phyloP scores from a whole-genome alignment of 208 protist species.

The Strigomonas culicis region DNA sequence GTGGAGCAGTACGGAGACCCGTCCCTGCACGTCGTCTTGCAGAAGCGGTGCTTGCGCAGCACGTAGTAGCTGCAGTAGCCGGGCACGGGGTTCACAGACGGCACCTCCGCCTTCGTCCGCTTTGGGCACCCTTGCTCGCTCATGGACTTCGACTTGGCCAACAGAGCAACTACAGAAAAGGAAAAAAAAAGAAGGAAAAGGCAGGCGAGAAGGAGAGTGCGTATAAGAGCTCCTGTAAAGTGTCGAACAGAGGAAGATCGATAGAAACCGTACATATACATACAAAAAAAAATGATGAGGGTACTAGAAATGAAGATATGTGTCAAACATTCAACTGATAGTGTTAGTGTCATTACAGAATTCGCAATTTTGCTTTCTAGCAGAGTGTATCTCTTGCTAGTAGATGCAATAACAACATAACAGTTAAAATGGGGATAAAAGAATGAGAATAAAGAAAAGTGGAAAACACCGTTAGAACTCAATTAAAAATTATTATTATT shows the following conservation, averaged over 20 bases:
- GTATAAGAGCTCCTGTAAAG: background rate
- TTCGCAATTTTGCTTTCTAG: no score
- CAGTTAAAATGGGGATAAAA: slow-evolving; percentile 3
- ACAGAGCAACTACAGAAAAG: background rate
- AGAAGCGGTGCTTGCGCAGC: slow-evolving; percentile 64
- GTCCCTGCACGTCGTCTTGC: slow-evolving; percentile 33
- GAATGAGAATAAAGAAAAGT: slow-evolving; percentile 5
- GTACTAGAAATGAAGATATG: no score
- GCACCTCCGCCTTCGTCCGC: slow-evolving; percentile 14
- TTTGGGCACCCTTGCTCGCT: slow-evolving; percentile 5
- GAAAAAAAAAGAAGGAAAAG: background rate
- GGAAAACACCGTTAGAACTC: background rate
- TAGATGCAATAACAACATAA: background rate
- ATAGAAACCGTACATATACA: background rate
- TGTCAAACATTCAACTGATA: no score
- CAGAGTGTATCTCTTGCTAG: no score
- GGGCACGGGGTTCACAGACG: slow-evolving; percentile 43
- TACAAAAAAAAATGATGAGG: slow-evolving; percentile 9
- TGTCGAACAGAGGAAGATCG: background rate
- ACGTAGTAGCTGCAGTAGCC: slow-evolving; percentile 60
- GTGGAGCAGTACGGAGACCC: slow-evolving; percentile 58
- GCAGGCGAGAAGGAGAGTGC: background rate
- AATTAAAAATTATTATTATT: slow-evolving; percentile 1
- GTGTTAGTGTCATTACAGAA: no score
- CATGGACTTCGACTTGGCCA: no score